phyloP scores from a whole-genome alignment of 2,329 filamentous ascomycete species.

The Biscogniauxia sp. region DNA sequence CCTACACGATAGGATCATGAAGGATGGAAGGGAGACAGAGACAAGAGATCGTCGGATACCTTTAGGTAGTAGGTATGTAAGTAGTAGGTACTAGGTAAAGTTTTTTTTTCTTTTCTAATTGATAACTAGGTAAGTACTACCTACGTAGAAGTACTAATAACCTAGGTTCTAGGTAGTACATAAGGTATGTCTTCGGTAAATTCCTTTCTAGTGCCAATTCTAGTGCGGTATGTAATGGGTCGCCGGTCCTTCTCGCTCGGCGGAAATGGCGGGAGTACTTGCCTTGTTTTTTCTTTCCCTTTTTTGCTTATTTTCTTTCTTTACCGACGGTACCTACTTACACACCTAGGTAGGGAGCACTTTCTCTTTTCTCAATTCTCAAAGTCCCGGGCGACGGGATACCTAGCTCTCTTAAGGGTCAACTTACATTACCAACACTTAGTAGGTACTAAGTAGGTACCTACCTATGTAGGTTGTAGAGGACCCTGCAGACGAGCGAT shows the following conservation, averaged over 20 bases:
- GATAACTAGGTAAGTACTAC: neutral
- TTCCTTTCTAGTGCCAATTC: neutral
- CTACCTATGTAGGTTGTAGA: too few species aligned
- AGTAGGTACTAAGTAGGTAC: too few species aligned
- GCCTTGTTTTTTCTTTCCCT: too few species aligned
- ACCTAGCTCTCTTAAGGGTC: neutral
- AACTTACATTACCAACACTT: neutral
- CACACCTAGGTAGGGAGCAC: too few species aligned
- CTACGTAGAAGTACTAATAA: too few species aligned
- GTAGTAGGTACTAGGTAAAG: too few species aligned
- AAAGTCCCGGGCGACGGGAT: neutral
- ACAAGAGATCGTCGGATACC: too few species aligned
- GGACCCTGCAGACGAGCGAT: neutral
- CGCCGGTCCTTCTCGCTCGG: neutral
- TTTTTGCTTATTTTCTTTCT: neutral
- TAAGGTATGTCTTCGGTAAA: neutral
- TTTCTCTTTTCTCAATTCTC: neutral
- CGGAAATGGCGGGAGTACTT: neutral
- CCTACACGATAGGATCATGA: too few species aligned
- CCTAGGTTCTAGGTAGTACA: too few species aligned
- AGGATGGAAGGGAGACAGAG: too few species aligned
- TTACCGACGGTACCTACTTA: conserved; percentile 5
- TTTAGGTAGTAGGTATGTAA: too few species aligned
- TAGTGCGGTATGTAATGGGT: neutral
- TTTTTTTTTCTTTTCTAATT: neutral